Conservation (phyloP, 2,329 filamentous ascomycete genomes). For the Calonectria ilicicola region DNA sequence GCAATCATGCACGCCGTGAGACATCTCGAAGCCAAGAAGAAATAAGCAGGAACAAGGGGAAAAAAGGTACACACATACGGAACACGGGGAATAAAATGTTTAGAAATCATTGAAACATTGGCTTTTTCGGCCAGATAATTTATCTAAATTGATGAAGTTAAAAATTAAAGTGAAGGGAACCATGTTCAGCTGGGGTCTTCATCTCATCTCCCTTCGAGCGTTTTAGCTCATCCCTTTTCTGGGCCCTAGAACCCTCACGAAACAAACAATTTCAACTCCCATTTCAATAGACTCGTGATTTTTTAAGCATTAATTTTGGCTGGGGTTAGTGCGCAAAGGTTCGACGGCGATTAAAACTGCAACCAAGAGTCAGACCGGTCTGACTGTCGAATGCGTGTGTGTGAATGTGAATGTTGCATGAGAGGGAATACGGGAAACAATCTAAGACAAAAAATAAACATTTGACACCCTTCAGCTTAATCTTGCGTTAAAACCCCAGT, state of each 20-base stretch:
- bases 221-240: no score
- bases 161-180: neutral
- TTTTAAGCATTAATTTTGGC: neutral
- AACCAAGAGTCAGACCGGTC: neutral
- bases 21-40: slow-evolving; percentile 20
- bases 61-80: neutral
- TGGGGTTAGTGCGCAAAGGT: neutral
- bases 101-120: neutral
- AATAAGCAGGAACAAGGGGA: neutral
- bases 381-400: no score
- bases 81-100: neutral
- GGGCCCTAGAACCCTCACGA: no score
- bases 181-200: no score
- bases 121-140: neutral
- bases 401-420: no score
- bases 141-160: neutral
- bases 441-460: neutral
- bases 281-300: neutral
- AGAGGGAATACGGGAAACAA: neutral
- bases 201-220: no score
- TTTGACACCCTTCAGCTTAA: no score
- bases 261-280: no score
- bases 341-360: neutral
- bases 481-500: no score
- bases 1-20: slow-evolving; percentile 19